phyloP scores from a whole-genome alignment of 225 moss, liverwort and hornwort species.

The Pleurozium schreberi region DNA sequence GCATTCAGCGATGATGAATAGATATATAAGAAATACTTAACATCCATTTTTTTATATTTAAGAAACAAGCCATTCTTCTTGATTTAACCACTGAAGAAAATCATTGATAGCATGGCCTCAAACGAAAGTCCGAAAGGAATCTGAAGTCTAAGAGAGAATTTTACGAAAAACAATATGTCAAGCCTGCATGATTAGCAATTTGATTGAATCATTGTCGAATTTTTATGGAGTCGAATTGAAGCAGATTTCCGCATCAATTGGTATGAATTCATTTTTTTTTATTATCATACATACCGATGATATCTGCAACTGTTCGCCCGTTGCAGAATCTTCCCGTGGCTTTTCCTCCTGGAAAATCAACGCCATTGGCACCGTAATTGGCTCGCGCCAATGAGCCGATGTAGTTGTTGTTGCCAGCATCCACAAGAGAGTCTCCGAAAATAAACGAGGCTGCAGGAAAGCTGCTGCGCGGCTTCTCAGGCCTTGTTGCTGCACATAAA shows the following conservation, averaged over 20 bases:
- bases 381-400: constrained; percentile 12
- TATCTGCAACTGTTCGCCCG: constrained; percentile 18
- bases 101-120: background rate
- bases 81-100: background rate
- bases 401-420: constrained; percentile 33
- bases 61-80: background rate
- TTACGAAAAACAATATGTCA: background rate
- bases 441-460: background rate
- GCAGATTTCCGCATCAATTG: background rate
- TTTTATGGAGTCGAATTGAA: background rate
- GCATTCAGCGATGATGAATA: background rate
- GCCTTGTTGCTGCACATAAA: background rate
- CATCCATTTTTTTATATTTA: background rate
- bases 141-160: background rate
- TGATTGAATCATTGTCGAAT: background rate
- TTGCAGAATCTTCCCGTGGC: constrained; percentile 28
- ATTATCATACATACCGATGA: background rate
- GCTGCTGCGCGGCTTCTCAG: background rate
- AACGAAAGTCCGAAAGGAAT: background rate
- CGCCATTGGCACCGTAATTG: constrained; percentile 19
- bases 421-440: constrained; percentile 18
- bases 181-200: background rate
- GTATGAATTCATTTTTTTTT: background rate
- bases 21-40: background rate
- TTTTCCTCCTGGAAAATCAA: constrained; percentile 8